Percentiles rank a stretch among this genome's conserved stretches.
These are phyloP conservation scores for Xerophyta viscosa DNA, from an alignment of 106 monocot species.

Conservation along the genomic window DNA sequence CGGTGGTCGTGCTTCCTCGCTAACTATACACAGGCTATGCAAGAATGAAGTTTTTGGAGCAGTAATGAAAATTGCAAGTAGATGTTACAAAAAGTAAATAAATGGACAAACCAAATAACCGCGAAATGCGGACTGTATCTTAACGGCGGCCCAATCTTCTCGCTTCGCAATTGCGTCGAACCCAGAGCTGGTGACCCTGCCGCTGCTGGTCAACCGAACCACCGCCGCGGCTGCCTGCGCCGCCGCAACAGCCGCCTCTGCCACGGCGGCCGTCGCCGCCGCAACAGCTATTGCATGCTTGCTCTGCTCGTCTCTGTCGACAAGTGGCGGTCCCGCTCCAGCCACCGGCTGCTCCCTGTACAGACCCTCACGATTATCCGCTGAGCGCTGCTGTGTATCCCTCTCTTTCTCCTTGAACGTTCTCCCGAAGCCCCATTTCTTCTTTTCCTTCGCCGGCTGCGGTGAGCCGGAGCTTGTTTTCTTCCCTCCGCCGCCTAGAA, in stretches of 20 bases:
- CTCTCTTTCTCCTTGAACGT: slow-evolving; percentile 51
- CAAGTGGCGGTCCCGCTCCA: too few species aligned
- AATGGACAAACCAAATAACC: slow-evolving; percentile 71
- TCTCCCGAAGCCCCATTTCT: slow-evolving; percentile 37
- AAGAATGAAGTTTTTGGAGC: neutral
- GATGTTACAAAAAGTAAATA: neutral
- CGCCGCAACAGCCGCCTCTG: slow-evolving; percentile 71
- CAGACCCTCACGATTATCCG: slow-evolving; percentile 19
- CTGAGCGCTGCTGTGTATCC: too few species aligned
- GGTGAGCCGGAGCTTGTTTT: neutral
- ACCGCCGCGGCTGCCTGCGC: slow-evolving; percentile 68
- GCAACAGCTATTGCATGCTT: slow-evolving; percentile 70
- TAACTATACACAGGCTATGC: neutral
- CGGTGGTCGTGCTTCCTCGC: too few species aligned
- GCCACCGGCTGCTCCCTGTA: too few species aligned
- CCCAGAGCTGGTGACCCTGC: slow-evolving; percentile 15
- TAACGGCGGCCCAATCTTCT: slow-evolving; percentile 51
- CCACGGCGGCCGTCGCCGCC: slow-evolving; percentile 75
- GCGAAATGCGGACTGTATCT: slow-evolving; percentile 80
- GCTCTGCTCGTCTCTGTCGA: slow-evolving; percentile 35
- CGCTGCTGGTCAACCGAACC: slow-evolving; percentile 68
- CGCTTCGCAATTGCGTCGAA: slow-evolving; percentile 12
- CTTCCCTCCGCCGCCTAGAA: slow-evolving; percentile 12
- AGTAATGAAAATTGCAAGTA: neutral
- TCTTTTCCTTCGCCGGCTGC: slow-evolving; percentile 21